Percentiles rank a stretch among this genome's conserved stretches.
These are phyloP conservation scores for Trichoderma afroharzianum DNA, from an alignment of 2,329 filamentous ascomycete species.

Conservation along the genomic window DNA sequence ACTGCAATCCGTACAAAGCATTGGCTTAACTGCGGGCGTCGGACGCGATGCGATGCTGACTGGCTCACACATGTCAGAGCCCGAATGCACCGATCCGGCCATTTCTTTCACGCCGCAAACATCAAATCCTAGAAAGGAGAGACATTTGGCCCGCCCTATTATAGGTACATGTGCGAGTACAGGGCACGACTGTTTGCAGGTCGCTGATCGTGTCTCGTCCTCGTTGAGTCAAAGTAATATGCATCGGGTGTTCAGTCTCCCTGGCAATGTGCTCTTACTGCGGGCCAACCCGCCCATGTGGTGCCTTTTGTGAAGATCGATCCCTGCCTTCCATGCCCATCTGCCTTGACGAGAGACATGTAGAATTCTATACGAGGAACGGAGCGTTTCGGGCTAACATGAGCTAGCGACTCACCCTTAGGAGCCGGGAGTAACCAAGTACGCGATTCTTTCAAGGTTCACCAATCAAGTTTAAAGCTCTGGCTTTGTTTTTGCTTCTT, in stretches of 20 bases:
- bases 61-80: conserved; percentile 1
- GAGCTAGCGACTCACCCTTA: neutral
- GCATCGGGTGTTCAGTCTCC: conserved; percentile 17
- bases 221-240: conserved; percentile 14
- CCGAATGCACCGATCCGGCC: neutral
- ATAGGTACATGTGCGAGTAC: neutral
- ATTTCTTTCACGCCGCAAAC: conserved; percentile 5
- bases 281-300: neutral
- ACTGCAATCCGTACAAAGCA: neutral
- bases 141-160: conserved; percentile 16
- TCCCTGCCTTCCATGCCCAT: conserved; percentile 3
- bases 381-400: neutral
- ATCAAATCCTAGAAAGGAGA: conserved; percentile 8
- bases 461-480: neutral
- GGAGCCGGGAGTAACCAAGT: neutral
- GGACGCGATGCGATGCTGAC: conserved; percentile 8
- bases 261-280: conserved; percentile 7
- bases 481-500: neutral
- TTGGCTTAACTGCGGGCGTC: neutral
- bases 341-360: neutral
- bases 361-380: neutral
- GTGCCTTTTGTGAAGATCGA: conserved; percentile 1
- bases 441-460: neutral
- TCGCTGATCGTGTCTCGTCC: conserved; percentile 26
- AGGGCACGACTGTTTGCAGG: neutral